Evolutionary conservation across 1,284 basidiomycete genomes (phyloP), one percentile per base, ranked within the genome.

Genomic region (Crocinoboletus sp.): DNA sequence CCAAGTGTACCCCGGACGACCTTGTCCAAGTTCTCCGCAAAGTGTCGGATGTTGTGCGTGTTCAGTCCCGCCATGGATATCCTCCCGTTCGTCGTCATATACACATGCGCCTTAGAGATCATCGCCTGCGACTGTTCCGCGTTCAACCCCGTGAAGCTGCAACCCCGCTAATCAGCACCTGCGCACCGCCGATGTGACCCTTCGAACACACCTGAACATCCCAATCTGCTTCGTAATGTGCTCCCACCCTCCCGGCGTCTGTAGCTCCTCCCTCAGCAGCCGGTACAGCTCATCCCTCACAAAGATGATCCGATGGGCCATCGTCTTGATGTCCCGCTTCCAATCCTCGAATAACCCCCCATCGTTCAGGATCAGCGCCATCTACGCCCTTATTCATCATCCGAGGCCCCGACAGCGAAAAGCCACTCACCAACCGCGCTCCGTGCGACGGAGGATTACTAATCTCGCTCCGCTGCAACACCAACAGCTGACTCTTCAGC

Each of bases 141-240:
- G 38, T 67, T 79, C 60, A 93, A 71, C 29, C 90, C 89, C 38
- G 90, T 92, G 69, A 87, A 91, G 63, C 88, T 89, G n/a, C n/a
- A n/a, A 65, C 49, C 17, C 10, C 39, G 1, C 27, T 28, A 15
- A 10, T 57, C 43, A 58, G 53, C 30, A 28, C 30, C n/a, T 19
- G 20, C 34, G 11, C 10, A 4, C 19, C 8, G 4, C 11, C 34
- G 3, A 38, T 22, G 20, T 36, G 51, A 41, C 19, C 19, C 17
- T 10, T 16, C 5, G 28, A 9, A 61, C 80, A 53, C 63, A 87
- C 87, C 84, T 89, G 72, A 92, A 92, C 91, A 91, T 91, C 47
- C 91, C 92, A 64, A 94, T 94, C 73, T 95, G 92, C 46, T 80
- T 78, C 56, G 84, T 71, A 58, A 97, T 90, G 67, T 98, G 94